Percentiles rank a stretch among this genome's conserved stretches.
Evolutionary conservation across 176 grass and related monocot genomes (phyloP).

Genomic region (Hsuehochloa calcarea): DNA sequence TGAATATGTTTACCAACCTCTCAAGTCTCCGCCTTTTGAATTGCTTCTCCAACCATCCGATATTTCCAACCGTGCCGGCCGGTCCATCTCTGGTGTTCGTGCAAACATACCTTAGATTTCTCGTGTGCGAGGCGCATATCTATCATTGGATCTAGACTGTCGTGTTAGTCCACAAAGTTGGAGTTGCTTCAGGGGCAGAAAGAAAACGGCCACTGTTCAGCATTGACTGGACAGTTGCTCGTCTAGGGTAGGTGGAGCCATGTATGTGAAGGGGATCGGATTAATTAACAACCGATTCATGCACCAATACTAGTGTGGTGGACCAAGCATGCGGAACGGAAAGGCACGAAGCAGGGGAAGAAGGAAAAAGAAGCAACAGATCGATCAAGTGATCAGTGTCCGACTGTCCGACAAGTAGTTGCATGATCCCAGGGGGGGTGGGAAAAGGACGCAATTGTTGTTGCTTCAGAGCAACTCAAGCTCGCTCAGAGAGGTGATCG

Average conservation of each 20-base stretch:
- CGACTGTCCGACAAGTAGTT: not conserved
- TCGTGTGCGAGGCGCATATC: not conserved
- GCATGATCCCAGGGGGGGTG: not conserved
- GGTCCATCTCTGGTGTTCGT: not conserved
- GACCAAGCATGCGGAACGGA: not conserved
- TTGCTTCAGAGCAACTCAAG: constrained; percentile 33
- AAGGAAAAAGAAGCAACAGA: not conserved
- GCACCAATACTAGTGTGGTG: not conserved
- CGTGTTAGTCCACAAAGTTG: constrained; percentile 15
- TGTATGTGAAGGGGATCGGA: not conserved
- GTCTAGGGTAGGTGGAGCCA: not conserved
- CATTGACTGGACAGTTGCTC: not conserved
- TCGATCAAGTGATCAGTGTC: not conserved
- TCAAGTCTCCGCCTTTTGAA: not conserved
- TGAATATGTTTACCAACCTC: not conserved
- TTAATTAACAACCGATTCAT: no score
- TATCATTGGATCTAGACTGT: not conserved
- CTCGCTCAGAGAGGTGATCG: not conserved
- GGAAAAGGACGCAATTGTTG: not conserved
- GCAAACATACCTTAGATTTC: not conserved
- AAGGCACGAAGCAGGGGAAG: not conserved
- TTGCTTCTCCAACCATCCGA: not conserved
- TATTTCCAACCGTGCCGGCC: not conserved
- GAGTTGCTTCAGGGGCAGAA: not conserved
- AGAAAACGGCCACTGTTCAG: not conserved